Base-by-base conservation (phyloP, 805 yeast species). In the Wickerhamiella alocasiicola region DNA sequence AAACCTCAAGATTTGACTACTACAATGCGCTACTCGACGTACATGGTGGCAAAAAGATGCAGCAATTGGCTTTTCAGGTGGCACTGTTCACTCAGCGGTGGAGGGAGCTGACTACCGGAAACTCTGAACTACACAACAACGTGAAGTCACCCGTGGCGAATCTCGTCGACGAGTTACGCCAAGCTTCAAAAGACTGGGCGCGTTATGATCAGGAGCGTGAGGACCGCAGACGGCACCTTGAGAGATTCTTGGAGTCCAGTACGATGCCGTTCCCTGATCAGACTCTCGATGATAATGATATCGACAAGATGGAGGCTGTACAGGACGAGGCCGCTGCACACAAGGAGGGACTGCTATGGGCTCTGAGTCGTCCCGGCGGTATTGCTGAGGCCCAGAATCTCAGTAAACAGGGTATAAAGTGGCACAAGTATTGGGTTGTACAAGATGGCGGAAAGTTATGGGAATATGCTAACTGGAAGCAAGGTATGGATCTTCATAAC, bases 361-460 rank as follows among this genome's bases (percentile, higher is more conserved):
- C 69, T 1, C 52, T 65, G 54, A 58, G 61, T 9, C 53, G 63
- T 6, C 66, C 69, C 6, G 60, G 56, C 1, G 59, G 58, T 9
- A 46, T 54, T 13, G 50, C 42, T 44, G 53, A 39, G 56, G 56
- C 42, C 56, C 63, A 24, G 42, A 59, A 56, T 40, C 46, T 59
- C 15, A 57, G 59, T 37, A 61, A 61, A 39, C 50, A 56, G 9
- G 50, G 50, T 1, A 31, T 44, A 36, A 64, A 64, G 3, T 85
- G 95, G 95, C 93, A 83, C 56, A 83, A 82, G 52, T 85, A 79
- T 55, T 81, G 94, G 87, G 81, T 84, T 1, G 81, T 76, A 0
- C 63, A 83, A 37, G 68, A 71, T 11, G 71, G 74, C n/a, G 85
- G 88, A 2, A 70, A 67, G 44, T 61, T 84, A 31, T 65, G 67